Base-by-base conservation (phyloP, 495 filamentous ascomycete species). In the Talaromyces wortmannii region DNA sequence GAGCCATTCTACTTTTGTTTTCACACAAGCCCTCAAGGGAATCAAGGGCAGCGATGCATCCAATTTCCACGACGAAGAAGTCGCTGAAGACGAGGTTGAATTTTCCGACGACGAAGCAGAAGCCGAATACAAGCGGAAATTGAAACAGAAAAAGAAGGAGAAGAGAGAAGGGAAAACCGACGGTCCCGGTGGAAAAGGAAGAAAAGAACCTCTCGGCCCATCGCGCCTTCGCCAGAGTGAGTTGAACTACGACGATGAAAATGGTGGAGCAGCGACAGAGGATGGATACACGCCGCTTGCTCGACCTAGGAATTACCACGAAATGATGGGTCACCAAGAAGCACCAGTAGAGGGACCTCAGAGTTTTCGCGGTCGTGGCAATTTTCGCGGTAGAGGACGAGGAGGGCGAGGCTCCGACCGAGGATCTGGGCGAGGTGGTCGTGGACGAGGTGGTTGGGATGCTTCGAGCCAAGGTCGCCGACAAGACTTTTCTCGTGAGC, bases 101-200 rank as follows among this genome's bases (percentile, higher is more conserved):
- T 97, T 97, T 63, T 96, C 91, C 0, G 94, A 97, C 59, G 94
- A 98, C 58, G 94, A 97, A 71, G 87, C 87, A 17, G 94, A 97
- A 67, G 85, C 84, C 6, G 89, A 91, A 61, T 81, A 89, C 64
- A 95, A 87, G 74, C 72, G 76, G 49, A 88, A 83, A 61, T 64
- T 80, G 57, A 88, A 88, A 69, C 73, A 85, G 66, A 79, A 78
- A 59, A 63, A 75, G 53, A 67, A 79, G 54, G 74, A 76, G 58
- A 79, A 67, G 65, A 71, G 73, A 60, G 69, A 75, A 15, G 67
- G 67, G 36, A 67, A 62, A 49, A 63, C 61, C 53, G 69, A 72
- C 61, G 59, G 68, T 56, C 53, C 61, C 30, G 47, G 63, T 55
- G 65, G 69, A 58, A 68, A 63, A 44, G 53, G 32, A 70, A 70